Conservation (phyloP, 78 protist species). For the Planoprotostelium fungivorum region DNA sequence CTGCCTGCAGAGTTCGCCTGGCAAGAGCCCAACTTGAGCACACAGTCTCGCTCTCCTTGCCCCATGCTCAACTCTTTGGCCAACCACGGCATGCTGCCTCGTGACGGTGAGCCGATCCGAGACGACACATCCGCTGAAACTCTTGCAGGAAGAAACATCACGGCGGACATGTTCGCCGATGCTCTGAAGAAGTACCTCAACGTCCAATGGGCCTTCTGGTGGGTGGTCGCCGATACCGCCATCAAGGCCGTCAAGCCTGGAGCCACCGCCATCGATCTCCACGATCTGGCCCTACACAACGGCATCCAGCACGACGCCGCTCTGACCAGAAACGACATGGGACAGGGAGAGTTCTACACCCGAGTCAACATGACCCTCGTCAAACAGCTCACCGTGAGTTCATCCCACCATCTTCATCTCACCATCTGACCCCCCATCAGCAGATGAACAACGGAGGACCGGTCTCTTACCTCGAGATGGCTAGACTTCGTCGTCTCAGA, state of each 20-base stretch:
- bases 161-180: not conserved
- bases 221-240: not conserved
- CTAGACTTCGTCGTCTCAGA: not conserved
- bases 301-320: not conserved
- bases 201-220: not conserved
- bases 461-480: not conserved
- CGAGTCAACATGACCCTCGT: not conserved
- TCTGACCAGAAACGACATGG: not conserved
- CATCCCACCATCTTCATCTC: not conserved
- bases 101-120: not conserved
- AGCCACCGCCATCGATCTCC: not conserved
- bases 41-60: not conserved
- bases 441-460: not conserved
- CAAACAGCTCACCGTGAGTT: not conserved
- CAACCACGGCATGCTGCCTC: not conserved
- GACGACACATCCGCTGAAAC: not conserved
- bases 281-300: not conserved
- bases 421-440: not conserved
- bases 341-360: not conserved
- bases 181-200: not conserved
- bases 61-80: not conserved
- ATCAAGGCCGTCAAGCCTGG: not conserved
- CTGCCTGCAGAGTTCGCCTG: not conserved
- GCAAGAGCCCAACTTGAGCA: not conserved
- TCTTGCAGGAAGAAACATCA: not conserved